Evolutionary conservation across 768 basidiomycete species (phyloP), one percentile per base, ranked within the genome.

Genomic region (Boletus insuetus): DNA sequence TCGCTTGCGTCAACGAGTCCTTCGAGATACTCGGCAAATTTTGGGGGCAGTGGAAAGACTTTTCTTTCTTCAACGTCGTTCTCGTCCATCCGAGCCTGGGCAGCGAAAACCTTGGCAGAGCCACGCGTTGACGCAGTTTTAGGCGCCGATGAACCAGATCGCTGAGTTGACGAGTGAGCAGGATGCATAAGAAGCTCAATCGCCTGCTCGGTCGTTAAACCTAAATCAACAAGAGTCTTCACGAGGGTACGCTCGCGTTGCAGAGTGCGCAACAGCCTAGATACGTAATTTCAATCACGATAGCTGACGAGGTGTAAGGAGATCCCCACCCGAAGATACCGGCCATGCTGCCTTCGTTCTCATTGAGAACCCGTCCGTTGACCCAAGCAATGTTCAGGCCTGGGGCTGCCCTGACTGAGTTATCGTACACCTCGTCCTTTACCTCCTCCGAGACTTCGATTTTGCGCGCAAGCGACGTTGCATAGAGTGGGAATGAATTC

Each of bases 1-100:
- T 99, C 96, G 54, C 89, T 93, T 1, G 94, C 88, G 70, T 98
- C 97, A 54, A 96, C 87, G n/a, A 97, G 60, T 1, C 87, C 91
- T 51, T 90, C 87, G 4, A 71, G 58, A 29, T 60, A 67, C 37
- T 68, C 71, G 6, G 63, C 45, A 44, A 51, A 26, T 46, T 67
- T 71, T 6, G 59, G 59, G n/a, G 67, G 24, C 53, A 98, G 91
- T 64, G 94, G 94, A 80, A 94, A 94, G 58, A 87, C 91, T 16
- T 91, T 97, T 77, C 93, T 55, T 43, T 51, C 61, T 24, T 54
- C 58, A 71, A 90, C 93, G 61, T 54, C 53, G 2, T 14, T 14
- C 3, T 46, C 48, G 22, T 17, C 48, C 39, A 16, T 52, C 14
- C 3, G 55, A 13, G 42, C 44, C 29, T 56, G 53, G 13, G 54